phyloP scores from a whole-genome alignment of 345 rosid species.

The Citrus cavaleriei region DNA sequence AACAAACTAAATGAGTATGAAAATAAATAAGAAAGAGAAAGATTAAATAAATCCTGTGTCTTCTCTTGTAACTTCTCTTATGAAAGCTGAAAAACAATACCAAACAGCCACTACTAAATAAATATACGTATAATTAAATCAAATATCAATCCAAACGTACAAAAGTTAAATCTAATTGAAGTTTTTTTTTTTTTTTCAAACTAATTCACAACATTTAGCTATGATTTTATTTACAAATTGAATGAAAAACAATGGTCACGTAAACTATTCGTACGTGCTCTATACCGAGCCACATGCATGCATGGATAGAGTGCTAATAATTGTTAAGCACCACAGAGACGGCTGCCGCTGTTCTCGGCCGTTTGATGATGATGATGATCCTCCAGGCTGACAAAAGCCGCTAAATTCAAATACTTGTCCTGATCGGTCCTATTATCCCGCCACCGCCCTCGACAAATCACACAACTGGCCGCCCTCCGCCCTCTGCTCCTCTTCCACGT shows the following conservation, averaged over 20 bases:
- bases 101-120: too few relatives aligned
- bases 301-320: not conserved
- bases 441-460: slow-evolving; percentile 87
- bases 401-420: slow-evolving; percentile 62
- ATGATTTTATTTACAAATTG: not conserved
- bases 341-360: not conserved
- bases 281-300: not conserved
- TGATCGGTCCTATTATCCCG: slow-evolving; percentile 25
- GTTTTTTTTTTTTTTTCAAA: too few relatives aligned
- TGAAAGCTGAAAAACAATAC: too few relatives aligned
- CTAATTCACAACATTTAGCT: not conserved
- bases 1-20: too few relatives aligned
- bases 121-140: too few relatives aligned
- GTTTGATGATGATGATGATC: not conserved
- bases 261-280: not conserved
- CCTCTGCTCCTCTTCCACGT: slow-evolving; percentile 79
- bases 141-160: too few relatives aligned
- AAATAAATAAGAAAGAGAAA: too few relatives aligned
- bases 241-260: not conserved
- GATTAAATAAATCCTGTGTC: too few relatives aligned
- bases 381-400: slow-evolving; percentile 45
- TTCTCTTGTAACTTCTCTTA: too few relatives aligned
- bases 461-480: slow-evolving; percentile 60
- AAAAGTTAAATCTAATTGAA: too few relatives aligned
- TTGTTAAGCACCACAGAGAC: slow-evolving; percentile 11